Percentiles rank a stretch among this genome's conserved stretches.
phyloP scores from a whole-genome alignment of 2,329 filamentous ascomycete genomes.

The Ophiostoma ulmi region DNA sequence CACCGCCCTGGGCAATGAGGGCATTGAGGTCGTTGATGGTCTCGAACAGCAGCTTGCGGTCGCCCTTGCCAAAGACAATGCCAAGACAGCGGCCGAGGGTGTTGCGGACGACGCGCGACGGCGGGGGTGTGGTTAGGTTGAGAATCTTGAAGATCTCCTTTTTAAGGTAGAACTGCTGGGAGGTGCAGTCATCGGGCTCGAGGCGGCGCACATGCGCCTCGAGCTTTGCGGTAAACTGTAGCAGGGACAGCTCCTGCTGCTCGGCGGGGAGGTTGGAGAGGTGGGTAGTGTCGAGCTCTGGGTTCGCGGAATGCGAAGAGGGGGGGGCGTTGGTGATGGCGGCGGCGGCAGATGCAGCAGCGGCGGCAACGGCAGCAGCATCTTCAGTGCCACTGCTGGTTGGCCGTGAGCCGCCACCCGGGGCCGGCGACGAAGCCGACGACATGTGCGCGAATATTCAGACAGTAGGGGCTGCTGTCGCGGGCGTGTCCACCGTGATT shows the following conservation, averaged over 20 bases:
- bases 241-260: constrained; percentile 90
- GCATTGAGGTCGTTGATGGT: constrained; percentile 81
- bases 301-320: constrained; percentile 48
- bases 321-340: constrained; percentile 28
- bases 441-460: constrained; percentile 24
- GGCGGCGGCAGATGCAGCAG: constrained; percentile 34
- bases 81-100: constrained; percentile 81
- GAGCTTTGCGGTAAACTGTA: constrained; percentile 81
- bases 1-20: constrained; percentile 65
- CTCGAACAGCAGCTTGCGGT: constrained; percentile 88
- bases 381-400: constrained; percentile 25
- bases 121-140: constrained; percentile 71
- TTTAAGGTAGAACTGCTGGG: constrained; percentile 87
- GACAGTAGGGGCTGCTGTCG: background rate
- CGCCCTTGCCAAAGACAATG: constrained; percentile 76
- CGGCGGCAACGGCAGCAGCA: constrained; percentile 18
- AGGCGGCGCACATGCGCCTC: constrained; percentile 73
- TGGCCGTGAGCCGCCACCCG: constrained; percentile 19
- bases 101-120: constrained; percentile 83
- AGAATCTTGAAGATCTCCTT: constrained; percentile 92
- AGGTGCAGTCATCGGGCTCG: constrained; percentile 71
- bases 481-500: background rate
- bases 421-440: constrained; percentile 24
- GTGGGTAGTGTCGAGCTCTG: constrained; percentile 84
- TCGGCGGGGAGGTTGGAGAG: constrained; percentile 84